A percentile compares a stretch with the other conserved stretches of the same genome.
Evolutionary conservation across 768 basidiomycete genomes (phyloP).

Genomic region (Brasilioporus rufonigricans): DNA sequence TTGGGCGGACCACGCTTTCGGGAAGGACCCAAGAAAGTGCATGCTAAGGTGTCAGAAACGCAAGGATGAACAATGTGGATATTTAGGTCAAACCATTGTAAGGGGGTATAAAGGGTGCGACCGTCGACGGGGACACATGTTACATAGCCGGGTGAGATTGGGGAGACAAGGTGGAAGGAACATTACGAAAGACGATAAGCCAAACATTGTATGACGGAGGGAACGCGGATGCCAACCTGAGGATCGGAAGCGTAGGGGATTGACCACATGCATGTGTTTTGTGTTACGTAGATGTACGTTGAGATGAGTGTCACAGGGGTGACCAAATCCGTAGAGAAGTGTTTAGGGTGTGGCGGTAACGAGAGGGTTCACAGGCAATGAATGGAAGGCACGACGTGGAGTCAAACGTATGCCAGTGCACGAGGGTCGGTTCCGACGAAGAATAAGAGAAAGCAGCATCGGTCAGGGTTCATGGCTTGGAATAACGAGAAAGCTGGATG

Average conservation of each 20-base stretch:
- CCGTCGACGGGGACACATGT: slow-evolving; percentile 10
- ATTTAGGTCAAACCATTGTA: not conserved
- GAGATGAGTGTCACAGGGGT: slow-evolving; percentile 6
- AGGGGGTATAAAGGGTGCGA: not conserved
- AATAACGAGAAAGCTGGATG: not conserved
- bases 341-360: not conserved
- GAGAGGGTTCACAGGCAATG: not conserved
- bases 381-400: not conserved
- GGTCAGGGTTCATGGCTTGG: slow-evolving; percentile 12
- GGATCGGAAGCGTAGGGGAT: not conserved
- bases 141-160: slow-evolving; percentile 2
- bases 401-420: not conserved
- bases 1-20: slow-evolving; percentile 87
- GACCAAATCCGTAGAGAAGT: not conserved
- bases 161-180: slow-evolving; percentile 13
- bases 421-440: slow-evolving; percentile 10
- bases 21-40: slow-evolving; percentile 77
- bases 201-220: slow-evolving; percentile 4
- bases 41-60: slow-evolving; percentile 42
- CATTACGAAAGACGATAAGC: slow-evolving; percentile 20
- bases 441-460: not conserved
- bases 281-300: slow-evolving; percentile 18
- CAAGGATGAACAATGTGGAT: not conserved
- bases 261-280: not conserved
- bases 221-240: slow-evolving; percentile 6